Evolutionary conservation across 352 stramenopile genomes (phyloP).

Genomic region (Achlya hypogyna): DNA sequence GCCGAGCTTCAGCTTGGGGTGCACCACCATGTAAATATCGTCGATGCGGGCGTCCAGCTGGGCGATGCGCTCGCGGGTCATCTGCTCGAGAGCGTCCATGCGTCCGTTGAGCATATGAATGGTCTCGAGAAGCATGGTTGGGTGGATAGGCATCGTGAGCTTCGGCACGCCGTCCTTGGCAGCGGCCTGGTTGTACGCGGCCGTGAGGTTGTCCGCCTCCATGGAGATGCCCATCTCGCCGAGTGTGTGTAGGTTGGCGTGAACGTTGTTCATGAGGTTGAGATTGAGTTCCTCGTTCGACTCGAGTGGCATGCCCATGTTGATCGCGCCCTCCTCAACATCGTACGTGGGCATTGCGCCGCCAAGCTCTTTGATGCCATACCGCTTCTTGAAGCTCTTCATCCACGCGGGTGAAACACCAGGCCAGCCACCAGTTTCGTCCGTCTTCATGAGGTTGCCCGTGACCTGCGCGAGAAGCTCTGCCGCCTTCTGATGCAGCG

Average conservation of each 20-base stretch:
- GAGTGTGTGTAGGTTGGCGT: conserved; percentile 15
- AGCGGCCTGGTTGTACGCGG: conserved; percentile 10
- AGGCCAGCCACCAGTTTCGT: conserved; percentile 11
- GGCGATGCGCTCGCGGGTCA: conserved; percentile 16
- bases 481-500: conserved; percentile 38
- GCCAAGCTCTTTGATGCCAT: conserved; percentile 20
- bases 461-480: conserved; percentile 55
- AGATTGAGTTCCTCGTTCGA: conserved; percentile 21
- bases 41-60: conserved; percentile 47
- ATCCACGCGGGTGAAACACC: conserved; percentile 17
- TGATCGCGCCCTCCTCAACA: conserved; percentile 20
- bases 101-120: conserved; percentile 33
- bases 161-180: conserved; percentile 14
- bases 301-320: conserved; percentile 20
- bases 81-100: conserved; percentile 18
- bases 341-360: conserved; percentile 19
- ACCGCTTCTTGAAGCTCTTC: conserved; percentile 22
- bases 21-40: conserved; percentile 21
- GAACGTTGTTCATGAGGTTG: conserved; percentile 19
- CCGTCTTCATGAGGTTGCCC: conserved; percentile 9
- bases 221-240: conserved; percentile 21
- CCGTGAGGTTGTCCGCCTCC: conserved; percentile 16
- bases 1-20: conserved; percentile 20
- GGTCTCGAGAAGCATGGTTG: conserved; percentile 19
- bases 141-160: conserved; percentile 14